Base-by-base conservation (phyloP, 2,329 filamentous ascomycete species). In the Chaetomium strumarium region DNA sequence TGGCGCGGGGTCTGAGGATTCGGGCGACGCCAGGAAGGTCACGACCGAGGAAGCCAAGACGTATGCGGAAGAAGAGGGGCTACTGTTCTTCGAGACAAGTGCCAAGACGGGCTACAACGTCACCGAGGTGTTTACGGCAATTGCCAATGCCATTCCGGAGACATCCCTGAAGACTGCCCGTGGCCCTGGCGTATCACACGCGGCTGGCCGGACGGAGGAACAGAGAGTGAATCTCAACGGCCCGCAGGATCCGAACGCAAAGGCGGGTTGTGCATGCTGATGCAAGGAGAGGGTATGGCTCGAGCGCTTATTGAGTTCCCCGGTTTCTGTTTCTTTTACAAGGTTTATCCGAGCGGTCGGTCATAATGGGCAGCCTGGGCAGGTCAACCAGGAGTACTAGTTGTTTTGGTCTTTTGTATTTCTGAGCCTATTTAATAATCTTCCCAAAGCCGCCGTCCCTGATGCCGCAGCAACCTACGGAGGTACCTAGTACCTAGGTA, bases 31-130 rank as follows among this genome's bases (percentile, higher is more conserved):
- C 49, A 80, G 93, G 63, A 95, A 96, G 72, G 83, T 99, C 33
- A 83, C 87, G 46, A 93, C 86, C n/a, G 85, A 89, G 59, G 91
- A 96, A 73, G 93, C 91, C 39, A 90, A 90, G 74, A 76, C 83
- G 51, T 99, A 97, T 71, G 93, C 93, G 8, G 91, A 97, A 62
- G 92, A 97, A 71, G 93, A 99, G 72, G 83, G 85, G 50, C 75
- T 99, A 60, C 71, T 99, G 59, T 99, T 99, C 75, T 97, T 96
- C 69, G 93, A 99, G 77, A 99, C 93, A 14, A 95, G 89, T 68
- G 93, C 93, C 44, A 99, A 99, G 83, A 93, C 90, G 4, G 93
- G 93, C 24, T 81, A 87, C 67, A 96, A 96, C 69, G 93, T 99
- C 37, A 84, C 86, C 49, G 92, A 96, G 63, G 93, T 99, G 31